A percentile compares a stretch with the other conserved stretches of the same genome.
phyloP scores from a whole-genome alignment of 129 eudicot genomes.

The Ambrosia artemisiifolia region DNA sequence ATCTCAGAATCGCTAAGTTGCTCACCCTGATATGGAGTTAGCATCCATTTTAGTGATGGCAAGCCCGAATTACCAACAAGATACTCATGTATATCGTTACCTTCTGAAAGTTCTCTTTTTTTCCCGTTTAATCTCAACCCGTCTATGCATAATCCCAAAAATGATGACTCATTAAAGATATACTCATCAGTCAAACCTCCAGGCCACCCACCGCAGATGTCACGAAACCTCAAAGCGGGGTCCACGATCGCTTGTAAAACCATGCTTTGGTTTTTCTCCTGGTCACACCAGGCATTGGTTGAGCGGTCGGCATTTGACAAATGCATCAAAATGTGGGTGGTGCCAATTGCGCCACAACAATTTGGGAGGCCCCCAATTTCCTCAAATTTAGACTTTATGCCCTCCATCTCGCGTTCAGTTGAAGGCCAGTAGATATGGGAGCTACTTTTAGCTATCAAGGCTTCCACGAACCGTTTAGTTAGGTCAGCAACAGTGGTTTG shows the following conservation, averaged over 20 bases:
- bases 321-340: slow-evolving; percentile 52
- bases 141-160: slow-evolving; percentile 35
- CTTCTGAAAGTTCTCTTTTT: slow-evolving; percentile 23
- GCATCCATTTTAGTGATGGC: slow-evolving; percentile 55
- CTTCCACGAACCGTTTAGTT: slow-evolving; percentile 63
- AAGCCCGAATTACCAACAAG: slow-evolving; percentile 47
- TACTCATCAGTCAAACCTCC: slow-evolving; percentile 48
- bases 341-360: slow-evolving; percentile 67
- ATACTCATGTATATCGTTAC: slow-evolving; percentile 48
- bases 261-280: slow-evolving; percentile 45
- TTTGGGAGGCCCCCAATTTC: slow-evolving; percentile 58
- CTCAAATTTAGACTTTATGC: slow-evolving; percentile 48
- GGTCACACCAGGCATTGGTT: slow-evolving; percentile 42
- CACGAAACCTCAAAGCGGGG: slow-evolving; percentile 53
- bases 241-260: slow-evolving; percentile 54
- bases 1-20: slow-evolving; percentile 27
- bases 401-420: slow-evolving; percentile 37
- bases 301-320: slow-evolving; percentile 34
- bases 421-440: slow-evolving; percentile 61
- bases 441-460: slow-evolving; percentile 36
- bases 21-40: slow-evolving; percentile 50
- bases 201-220: slow-evolving; percentile 54
- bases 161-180: slow-evolving; percentile 37
- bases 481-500: slow-evolving; percentile 55
- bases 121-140: slow-evolving; percentile 48